These are phyloP conservation scores for Botrytis porri DNA, from an alignment of 2,329 filamentous ascomycete species.

Conservation along the genomic window DNA sequence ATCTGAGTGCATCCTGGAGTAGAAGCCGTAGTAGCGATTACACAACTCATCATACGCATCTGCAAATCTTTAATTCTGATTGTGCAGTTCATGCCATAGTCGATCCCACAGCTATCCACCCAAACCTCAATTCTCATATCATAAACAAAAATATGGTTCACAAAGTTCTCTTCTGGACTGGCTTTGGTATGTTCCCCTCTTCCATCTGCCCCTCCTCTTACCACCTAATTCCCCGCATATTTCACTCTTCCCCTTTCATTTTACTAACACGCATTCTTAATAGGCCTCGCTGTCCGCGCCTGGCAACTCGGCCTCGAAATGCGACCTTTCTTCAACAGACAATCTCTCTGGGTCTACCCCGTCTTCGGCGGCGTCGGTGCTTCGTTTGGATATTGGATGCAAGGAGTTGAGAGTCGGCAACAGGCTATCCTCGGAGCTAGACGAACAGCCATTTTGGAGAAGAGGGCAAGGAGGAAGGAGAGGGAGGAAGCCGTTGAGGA, in stretches of 20 bases:
- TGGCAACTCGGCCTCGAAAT: conserved; percentile 99
- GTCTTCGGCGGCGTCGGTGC: conserved; percentile 81
- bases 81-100: background rate
- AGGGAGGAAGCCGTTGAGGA: conserved; percentile 52
- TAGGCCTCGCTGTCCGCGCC: conserved; percentile 86
- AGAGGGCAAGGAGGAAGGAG: conserved; percentile 75
- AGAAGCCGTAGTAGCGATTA: background rate
- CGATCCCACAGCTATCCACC: background rate
- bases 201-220: conserved; percentile 19
- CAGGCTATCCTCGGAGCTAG: conserved; percentile 72
- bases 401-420: conserved; percentile 84
- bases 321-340: conserved; percentile 85
- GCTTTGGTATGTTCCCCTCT: conserved; percentile 71
- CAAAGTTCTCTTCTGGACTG: conserved; percentile 77
- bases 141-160: conserved; percentile 34
- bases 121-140: conserved; percentile 10
- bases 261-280: background rate
- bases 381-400: conserved; percentile 95
- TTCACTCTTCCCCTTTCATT: background rate
- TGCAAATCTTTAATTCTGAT: background rate
- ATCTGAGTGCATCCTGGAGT: conserved; percentile 8
- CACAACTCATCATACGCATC: background rate
- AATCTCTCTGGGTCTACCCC: conserved; percentile 88
- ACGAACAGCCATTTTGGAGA: conserved; percentile 79
- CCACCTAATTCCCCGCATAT: conserved; percentile 18